A percentile compares a stretch with the other conserved stretches of the same genome.
Evolutionary conservation across 129 eudicot species (phyloP).

Genomic region (Ambrosia trifida): DNA sequence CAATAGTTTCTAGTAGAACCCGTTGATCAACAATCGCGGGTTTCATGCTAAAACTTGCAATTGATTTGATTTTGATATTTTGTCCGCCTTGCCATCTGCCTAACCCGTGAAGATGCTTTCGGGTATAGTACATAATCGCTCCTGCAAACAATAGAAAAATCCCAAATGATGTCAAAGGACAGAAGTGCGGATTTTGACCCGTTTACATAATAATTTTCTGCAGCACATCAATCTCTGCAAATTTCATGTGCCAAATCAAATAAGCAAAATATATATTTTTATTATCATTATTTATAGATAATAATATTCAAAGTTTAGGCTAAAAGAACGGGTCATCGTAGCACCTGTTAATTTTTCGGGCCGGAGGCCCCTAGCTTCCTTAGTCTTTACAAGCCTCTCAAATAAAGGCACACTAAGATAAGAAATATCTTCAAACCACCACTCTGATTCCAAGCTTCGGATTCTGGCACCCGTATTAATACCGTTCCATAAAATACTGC

Average conservation of each 20-base stretch:
- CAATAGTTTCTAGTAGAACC: conserved; percentile 65
- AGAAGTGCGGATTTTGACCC: background rate
- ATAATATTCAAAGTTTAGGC: background rate
- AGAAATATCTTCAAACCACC: conserved; percentile 98
- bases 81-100: conserved; percentile 82
- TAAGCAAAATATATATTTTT: background rate
- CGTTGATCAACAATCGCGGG: conserved; percentile 66
- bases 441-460: conserved; percentile 68
- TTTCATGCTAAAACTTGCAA: conserved; percentile 84
- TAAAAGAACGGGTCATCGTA: conserved; percentile 21
- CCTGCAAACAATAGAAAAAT: conserved; percentile 34
- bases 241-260: background rate
- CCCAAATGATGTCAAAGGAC: conserved; percentile 4
- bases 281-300: background rate
- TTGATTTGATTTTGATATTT: conserved; percentile 52
- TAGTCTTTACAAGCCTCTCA: conserved; percentile 60
- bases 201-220: background rate
- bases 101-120: conserved; percentile 79
- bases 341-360: conserved; percentile 73
- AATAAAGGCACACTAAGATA: conserved; percentile 74
- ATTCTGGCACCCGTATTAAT: conserved; percentile 94
- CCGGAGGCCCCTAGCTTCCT: conserved; percentile 73
- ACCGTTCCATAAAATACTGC: conserved; percentile 97
- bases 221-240: background rate
- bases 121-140: conserved; percentile 71